Evolutionary conservation across 2,329 filamentous ascomycete species (phyloP).

Genomic region (Exophiala xenobiotica): DNA sequence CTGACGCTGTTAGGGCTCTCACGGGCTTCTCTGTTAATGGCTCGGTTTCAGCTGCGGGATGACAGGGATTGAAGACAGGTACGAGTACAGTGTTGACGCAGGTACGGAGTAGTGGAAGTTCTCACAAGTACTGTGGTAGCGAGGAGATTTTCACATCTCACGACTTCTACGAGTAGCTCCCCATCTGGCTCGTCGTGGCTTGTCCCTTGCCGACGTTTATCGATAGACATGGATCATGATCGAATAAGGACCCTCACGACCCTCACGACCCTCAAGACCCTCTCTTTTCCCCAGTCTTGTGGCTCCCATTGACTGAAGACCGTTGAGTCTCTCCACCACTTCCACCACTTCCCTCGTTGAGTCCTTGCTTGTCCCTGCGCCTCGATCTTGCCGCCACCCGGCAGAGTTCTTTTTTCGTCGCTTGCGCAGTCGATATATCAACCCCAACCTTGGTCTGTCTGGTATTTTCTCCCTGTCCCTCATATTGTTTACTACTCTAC

Average conservation of each 20-base stretch:
- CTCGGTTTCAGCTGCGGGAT: slow-evolving; percentile 7
- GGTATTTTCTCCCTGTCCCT: background rate
- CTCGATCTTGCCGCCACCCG: slow-evolving; percentile 15
- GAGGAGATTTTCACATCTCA: too few species aligned
- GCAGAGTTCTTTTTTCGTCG: background rate
- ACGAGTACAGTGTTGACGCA: too few species aligned
- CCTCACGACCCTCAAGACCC: too few species aligned
- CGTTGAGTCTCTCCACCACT: slow-evolving; percentile 1
- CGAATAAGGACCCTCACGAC: too few species aligned
- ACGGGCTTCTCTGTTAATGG: slow-evolving; percentile 1
- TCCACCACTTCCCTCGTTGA: background rate
- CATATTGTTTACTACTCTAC: slow-evolving; percentile 1
- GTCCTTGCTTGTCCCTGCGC: slow-evolving; percentile 9
- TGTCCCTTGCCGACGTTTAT: background rate
- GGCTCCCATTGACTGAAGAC: background rate
- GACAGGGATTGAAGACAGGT: too few species aligned
- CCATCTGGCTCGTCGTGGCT: too few species aligned
- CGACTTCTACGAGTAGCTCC: too few species aligned
- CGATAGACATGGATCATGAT: background rate
- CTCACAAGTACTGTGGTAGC: too few species aligned
- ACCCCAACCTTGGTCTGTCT: background rate
- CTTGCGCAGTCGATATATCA: background rate
- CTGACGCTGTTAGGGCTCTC: too few species aligned
- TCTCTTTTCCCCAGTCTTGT: background rate
- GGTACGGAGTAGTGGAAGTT: too few species aligned